A percentile compares a stretch with the other conserved stretches of the same genome.
These are phyloP conservation scores for Cenchrus fungigraminus DNA, from an alignment of 176 grass and related monocot species.

Conservation along the genomic window DNA sequence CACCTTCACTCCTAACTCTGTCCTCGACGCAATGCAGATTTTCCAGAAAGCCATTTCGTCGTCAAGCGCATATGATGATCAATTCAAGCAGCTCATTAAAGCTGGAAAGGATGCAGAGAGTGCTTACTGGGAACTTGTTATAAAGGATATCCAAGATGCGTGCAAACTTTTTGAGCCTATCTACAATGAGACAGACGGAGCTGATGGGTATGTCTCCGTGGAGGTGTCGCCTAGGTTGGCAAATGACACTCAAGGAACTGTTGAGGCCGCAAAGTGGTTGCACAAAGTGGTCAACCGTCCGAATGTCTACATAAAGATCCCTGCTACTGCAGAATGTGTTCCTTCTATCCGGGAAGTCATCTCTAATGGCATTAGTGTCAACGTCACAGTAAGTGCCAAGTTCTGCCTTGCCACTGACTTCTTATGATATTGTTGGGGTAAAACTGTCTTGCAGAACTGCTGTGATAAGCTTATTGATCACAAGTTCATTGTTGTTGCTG, in stretches of 20 bases:
- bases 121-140: conserved; percentile 96
- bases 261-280: conserved; percentile 96
- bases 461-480: conserved; percentile 29
- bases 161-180: conserved; percentile 94
- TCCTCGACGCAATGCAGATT: conserved; percentile 59
- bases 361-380: conserved; percentile 89
- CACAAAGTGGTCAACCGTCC: conserved; percentile 80
- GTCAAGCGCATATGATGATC: conserved; percentile 90
- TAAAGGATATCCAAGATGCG: conserved; percentile 97
- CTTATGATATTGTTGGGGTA: conserved; percentile 3
- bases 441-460: background rate
- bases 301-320: conserved; percentile 99
- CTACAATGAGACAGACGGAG: conserved; percentile 78
- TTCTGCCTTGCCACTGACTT: background rate
- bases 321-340: conserved; percentile 94
- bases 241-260: conserved; percentile 86
- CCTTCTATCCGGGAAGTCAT: conserved; percentile 93
- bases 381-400: conserved; percentile 81
- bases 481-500: conserved; percentile 28
- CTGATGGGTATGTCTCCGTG: conserved; percentile 96
- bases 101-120: conserved; percentile 79
- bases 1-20: conserved; percentile 18
- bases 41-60: conserved; percentile 98
- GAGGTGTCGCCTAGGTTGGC: conserved; percentile 96
- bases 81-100: conserved; percentile 88